phyloP scores from a whole-genome alignment of 1,284 basidiomycete species.

The Ceratobasidium sp. region DNA sequence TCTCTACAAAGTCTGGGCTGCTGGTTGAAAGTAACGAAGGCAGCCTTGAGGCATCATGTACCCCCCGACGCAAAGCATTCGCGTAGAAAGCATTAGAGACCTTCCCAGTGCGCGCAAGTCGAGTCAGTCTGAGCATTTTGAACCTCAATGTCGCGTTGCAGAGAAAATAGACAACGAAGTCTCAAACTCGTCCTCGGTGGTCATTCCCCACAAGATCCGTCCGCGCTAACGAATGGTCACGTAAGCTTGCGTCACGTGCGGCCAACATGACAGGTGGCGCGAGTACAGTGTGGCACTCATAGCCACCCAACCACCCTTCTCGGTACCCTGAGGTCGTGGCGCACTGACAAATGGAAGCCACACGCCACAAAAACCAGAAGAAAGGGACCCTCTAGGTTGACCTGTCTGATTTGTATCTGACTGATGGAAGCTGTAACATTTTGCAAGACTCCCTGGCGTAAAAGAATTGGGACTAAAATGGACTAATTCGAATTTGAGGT shows the following conservation, averaged over 20 bases:
- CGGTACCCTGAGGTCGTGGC: too few relatives aligned
- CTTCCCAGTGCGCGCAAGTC: slow-evolving; percentile 5
- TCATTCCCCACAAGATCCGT: slow-evolving; percentile 41
- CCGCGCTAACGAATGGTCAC: slow-evolving; percentile 2
- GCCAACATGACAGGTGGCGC: too few relatives aligned
- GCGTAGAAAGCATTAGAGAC: background rate
- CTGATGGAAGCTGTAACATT: too few relatives aligned
- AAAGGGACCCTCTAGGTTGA: too few relatives aligned
- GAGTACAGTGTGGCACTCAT: too few relatives aligned
- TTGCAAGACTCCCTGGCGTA: too few relatives aligned
- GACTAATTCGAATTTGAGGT: too few relatives aligned
- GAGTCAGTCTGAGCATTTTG: slow-evolving; percentile 13
- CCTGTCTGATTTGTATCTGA: too few relatives aligned
- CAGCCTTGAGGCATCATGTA: slow-evolving; percentile 76
- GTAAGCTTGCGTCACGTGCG: background rate
- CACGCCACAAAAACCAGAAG: too few relatives aligned
- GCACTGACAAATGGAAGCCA: too few relatives aligned
- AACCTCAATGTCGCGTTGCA: background rate
- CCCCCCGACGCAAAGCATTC: slow-evolving; percentile 16
- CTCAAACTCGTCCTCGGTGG: slow-evolving; percentile 6
- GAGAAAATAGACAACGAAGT: background rate
- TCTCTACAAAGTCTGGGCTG: slow-evolving; percentile 75
- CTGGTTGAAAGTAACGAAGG: slow-evolving; percentile 73
- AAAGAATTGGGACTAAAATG: too few relatives aligned
- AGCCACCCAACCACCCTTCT: too few relatives aligned